Evolutionary conservation across 768 basidiomycete genomes (phyloP).

Genomic region (Tylopilus felleus): DNA sequence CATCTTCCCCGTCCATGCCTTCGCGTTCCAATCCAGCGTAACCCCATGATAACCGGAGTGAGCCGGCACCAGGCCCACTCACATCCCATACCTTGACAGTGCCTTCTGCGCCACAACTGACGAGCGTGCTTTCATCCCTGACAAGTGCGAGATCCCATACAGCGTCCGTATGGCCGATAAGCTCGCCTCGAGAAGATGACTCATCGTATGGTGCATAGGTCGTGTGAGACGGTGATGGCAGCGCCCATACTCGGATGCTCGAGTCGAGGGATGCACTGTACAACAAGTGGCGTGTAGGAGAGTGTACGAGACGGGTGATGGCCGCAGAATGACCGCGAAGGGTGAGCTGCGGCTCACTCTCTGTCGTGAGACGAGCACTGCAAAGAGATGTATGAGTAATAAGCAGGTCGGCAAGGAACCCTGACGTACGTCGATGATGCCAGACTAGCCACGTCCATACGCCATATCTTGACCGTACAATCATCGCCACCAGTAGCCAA

Average conservation of each 20-base stretch:
- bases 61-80: conserved; percentile 55
- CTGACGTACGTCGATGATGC: conserved; percentile 71
- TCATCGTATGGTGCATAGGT: conserved; percentile 92
- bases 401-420: conserved; percentile 1
- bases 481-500: conserved; percentile 95
- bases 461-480: conserved; percentile 94
- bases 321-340: conserved; percentile 91
- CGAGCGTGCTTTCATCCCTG: conserved; percentile 77
- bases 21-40: conserved; percentile 62
- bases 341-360: conserved; percentile 91
- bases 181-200: conserved; percentile 67
- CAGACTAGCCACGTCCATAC: conserved; percentile 73
- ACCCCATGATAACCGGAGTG: conserved; percentile 75
- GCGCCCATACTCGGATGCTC: conserved; percentile 87
- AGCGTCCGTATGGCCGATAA: conserved; percentile 92
- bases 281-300: conserved; percentile 69
- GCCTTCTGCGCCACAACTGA: conserved; percentile 90
- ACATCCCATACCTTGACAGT: conserved; percentile 93
- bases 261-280: conserved; percentile 94
- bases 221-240: conserved; percentile 73
- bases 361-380: conserved; percentile 71
- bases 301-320: conserved; percentile 81
- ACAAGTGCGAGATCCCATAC: conserved; percentile 94
- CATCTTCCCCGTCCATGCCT: conserved; percentile 37
- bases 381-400: conserved; percentile 9